Base-by-base conservation (phyloP, 768 basidiomycete genomes). In the Tulasnella sp. region DNA sequence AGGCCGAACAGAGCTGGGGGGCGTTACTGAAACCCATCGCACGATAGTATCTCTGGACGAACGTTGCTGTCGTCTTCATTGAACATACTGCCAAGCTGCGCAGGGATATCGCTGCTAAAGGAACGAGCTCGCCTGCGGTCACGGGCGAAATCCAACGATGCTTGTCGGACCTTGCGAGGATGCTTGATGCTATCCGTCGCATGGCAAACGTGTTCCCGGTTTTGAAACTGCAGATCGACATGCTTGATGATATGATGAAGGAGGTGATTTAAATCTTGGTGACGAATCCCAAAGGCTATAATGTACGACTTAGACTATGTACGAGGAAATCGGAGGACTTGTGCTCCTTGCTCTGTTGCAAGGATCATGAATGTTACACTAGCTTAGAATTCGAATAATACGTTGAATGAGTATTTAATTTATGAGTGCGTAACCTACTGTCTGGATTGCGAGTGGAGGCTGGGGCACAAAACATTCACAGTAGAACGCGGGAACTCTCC, bases 31-130 rank as follows among this genome's bases (percentile, higher is more conserved):
- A 28, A 3, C 46, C 16, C 31, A 14, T 50, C 22, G 2, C 24
- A 7, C 72, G 20, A n/a, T 40, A 80, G 79, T 80, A 75, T 24
- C 73, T 80, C 20, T 74, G 79, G 79, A 80, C 79, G 22, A 80
- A 42, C 34, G 72, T 72, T 20, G 79, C 79, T 50, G 44, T 72
- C 42, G 79, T 80, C 12, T 75, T 74, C 37, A 58, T 75, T 14
- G 79, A 80, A 14, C 42, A 37, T 8, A 42, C 34, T 40, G 72
- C 46, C 20, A 22, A n/a, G 31, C 79, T 74, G 22, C 79, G 79
- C n/a, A 73, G 75, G 74, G 42, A 37, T 22, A 44, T 60, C 2
- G 40, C 72, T 20, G 18, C 42, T 5, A 24, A 37, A 1, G 79
- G 44, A 22, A 34, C 58, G 20, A 37, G 40, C 40, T 54, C 60